Base-by-base conservation (phyloP, 2,329 filamentous ascomycete genomes). In the Fusarium agapanthi region DNA sequence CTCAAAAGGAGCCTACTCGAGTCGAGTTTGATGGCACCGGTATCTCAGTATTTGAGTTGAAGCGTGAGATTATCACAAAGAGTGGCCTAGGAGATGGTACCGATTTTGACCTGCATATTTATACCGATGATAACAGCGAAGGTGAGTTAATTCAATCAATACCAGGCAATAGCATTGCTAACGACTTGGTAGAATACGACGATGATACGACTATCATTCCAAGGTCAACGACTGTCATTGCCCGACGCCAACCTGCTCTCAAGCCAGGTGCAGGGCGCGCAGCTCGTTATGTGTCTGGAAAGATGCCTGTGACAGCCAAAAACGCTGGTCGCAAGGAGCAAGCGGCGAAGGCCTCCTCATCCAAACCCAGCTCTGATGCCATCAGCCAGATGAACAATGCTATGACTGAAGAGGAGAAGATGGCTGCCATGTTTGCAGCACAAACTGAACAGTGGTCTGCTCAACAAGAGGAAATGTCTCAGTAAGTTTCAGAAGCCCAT, bases 141-240 rank as follows among this genome's bases (percentile, higher is more conserved):
- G 93, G 94, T 96, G 87, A 87, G 89, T 82, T 61, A 65, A 41
- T 20, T n/a, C 26, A 7, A 26, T 35, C 38, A 56, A n/a, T 35
- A 20, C 26, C 35, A 45, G 3, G 37, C 16, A 38, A 56, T 38
- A n/a, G 20, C 41, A 26, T 24, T 58, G 48, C 79, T 83, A 79
- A 85, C 72, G 61, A 34, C 48, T 30, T 13, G 61, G 22, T 79
- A 97, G 96, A 97, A 84, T 98, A 98, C 80, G 94, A 97, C 77
- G 96, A 99, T 85, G 96, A 99, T 80, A 98, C 96, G 2, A 94
- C 93, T n/a, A 95, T 98, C 76, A 97, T 99, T 59, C 94, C 95
- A 48, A 93, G 96, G 77, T 97, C 96, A 24, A 98, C 95, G 5
- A 97, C 95, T 1, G 95, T 99, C 64, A 92, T 98, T 75, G 96